Evolutionary conservation across 2,329 filamentous ascomycete genomes (phyloP).

Genomic region (Aspergillus fumigatiaffinis): DNA sequence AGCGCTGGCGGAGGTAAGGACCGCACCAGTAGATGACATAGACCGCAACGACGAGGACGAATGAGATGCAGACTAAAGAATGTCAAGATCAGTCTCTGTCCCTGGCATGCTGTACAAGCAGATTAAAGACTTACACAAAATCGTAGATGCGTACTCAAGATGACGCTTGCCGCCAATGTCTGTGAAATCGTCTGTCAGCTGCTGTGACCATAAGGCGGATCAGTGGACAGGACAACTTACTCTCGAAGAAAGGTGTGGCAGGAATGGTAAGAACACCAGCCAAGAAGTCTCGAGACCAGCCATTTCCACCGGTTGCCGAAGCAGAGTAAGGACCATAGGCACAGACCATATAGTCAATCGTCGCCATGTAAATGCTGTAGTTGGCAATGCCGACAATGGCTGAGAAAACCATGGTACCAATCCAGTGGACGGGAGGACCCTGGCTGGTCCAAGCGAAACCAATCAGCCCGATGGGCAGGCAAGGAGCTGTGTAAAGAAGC

Average conservation of each 20-base stretch:
- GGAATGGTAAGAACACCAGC: conserved; percentile 61
- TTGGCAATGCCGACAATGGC: conserved; percentile 62
- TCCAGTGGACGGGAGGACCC: conserved; percentile 58
- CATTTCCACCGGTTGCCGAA: conserved; percentile 64
- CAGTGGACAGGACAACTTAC: conserved; percentile 23
- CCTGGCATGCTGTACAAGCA: neutral
- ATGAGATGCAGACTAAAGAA: conserved; percentile 50
- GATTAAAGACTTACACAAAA: conserved; percentile 47
- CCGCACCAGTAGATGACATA: conserved; percentile 66
- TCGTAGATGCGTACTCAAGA: conserved; percentile 59
- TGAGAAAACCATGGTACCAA: conserved; percentile 58
- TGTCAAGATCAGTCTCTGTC: neutral
- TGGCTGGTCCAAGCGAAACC: conserved; percentile 60
- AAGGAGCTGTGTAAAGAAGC: conserved; percentile 57
- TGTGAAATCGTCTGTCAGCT: conserved; percentile 12
- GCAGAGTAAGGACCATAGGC: conserved; percentile 64
- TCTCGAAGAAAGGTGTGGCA: conserved; percentile 49
- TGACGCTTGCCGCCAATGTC: conserved; percentile 54
- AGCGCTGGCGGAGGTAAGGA: conserved; percentile 55
- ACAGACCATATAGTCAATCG: conserved; percentile 65
- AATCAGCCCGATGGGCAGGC: conserved; percentile 58
- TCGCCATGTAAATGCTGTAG: conserved; percentile 61
- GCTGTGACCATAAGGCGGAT: neutral
- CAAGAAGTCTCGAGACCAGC: conserved; percentile 62
- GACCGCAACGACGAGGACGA: conserved; percentile 59